Base-by-base conservation (phyloP, 352 stramenopile species). In the Phytophthora citricola region DNA sequence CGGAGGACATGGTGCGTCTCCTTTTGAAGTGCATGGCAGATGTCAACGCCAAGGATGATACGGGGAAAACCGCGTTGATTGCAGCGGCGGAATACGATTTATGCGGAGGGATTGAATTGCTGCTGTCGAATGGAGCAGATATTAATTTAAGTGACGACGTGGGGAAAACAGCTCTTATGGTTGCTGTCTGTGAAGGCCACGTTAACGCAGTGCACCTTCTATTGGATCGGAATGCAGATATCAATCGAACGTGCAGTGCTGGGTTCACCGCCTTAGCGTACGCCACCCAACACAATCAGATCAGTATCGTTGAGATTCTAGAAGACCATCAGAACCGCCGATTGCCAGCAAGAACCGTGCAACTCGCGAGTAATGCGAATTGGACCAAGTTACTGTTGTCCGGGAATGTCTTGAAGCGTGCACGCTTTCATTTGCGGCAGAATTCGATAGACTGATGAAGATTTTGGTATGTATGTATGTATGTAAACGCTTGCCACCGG, bases 101-200 rank as follows among this genome's bases (percentile, higher is more conserved):
- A 14, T 46, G 40, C 22, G 40, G 40, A 26, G 40, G 40, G 10
- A 22, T 46, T 22, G 40, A 22, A 14, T 22, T 46, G 17, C 40
- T 46, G 15, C 40, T 46, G 27, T 27, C 7, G 40, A 11, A 46
- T 26, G 40, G 40, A 22, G 40, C 40, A 26, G 40, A 46, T 46
- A 26, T 46, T 11, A 26, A 46, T 46, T 29, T 46, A 46, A 46
- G 40, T 46, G 40, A 46, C 40, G 40, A 46, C 12, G 40, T 46
- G 14, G 40, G 40, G 40, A 46, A 26, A 46, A 46, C 40, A 14
- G 15, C 40, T 27, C 40, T 46, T 17, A 46, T 46, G 40, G 10
- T 12, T 14, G 40, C 40, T 46, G 40, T 26, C 3, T 46, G 40
- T 26, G 40, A 46, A 46, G 40, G 40, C 1, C 40, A 46, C 17